These are phyloP conservation scores for Penicillium malachiteum DNA, from an alignment of 495 filamentous ascomycete genomes.

Conservation along the genomic window DNA sequence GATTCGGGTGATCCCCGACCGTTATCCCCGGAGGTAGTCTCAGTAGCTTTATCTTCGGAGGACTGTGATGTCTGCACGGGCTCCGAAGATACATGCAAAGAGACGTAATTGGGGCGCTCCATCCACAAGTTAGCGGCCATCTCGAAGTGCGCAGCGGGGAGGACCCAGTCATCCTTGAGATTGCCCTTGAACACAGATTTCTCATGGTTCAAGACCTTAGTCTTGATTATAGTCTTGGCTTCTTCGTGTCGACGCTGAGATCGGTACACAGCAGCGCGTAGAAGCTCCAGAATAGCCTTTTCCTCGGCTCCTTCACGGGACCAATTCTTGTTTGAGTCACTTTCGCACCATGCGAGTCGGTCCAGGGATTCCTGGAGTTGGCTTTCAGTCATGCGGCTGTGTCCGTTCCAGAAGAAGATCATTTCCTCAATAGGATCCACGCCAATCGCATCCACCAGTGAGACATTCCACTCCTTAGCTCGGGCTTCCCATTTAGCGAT, in stretches of 20 bases:
- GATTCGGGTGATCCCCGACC: background rate
- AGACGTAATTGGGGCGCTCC: conserved; percentile 47
- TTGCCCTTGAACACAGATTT: conserved; percentile 68
- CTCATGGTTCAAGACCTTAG: conserved; percentile 62
- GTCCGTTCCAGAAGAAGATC: conserved; percentile 91
- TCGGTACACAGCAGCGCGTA: conserved; percentile 67
- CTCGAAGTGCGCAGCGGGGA: conserved; percentile 83
- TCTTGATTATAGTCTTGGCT: conserved; percentile 61
- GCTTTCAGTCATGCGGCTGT: conserved; percentile 68
- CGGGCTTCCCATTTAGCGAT: conserved; percentile 86
- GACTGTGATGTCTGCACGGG: background rate
- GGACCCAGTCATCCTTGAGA: conserved; percentile 77
- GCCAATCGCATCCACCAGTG: conserved; percentile 78
- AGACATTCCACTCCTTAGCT: conserved; percentile 63
- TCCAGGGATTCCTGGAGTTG: conserved; percentile 64
- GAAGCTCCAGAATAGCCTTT: conserved; percentile 62
- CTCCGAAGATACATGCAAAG: conserved; percentile 26
- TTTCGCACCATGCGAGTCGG: conserved; percentile 65
- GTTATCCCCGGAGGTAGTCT: conserved; percentile 8
- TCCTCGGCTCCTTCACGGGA: conserved; percentile 69
- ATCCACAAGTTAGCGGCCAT: conserved; percentile 81
- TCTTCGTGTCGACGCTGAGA: conserved; percentile 58
- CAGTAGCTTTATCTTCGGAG: conserved; percentile 10
- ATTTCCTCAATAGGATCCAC: conserved; percentile 87
- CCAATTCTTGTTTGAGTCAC: conserved; percentile 54